Evolutionary conservation across 805 yeast genomes (phyloP).

Genomic region (Candida arabinofermentans): DNA sequence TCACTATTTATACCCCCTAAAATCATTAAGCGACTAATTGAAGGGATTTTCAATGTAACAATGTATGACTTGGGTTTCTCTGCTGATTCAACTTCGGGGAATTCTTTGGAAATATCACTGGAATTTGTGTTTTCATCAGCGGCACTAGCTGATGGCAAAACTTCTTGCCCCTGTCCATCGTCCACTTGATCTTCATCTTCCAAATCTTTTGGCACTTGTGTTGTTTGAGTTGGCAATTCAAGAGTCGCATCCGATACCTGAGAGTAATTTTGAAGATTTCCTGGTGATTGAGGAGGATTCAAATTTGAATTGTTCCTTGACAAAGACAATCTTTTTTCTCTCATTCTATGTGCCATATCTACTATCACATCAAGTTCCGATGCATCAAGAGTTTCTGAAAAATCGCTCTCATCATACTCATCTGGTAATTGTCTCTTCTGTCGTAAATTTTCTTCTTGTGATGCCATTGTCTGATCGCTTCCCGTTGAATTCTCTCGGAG

Average conservation of each 20-base stretch:
- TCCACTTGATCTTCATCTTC: no score
- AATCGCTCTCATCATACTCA: neutral
- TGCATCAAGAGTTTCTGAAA: slow-evolving; percentile 2
- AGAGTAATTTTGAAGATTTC: neutral
- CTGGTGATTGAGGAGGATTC: slow-evolving; percentile 1
- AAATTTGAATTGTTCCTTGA: neutral
- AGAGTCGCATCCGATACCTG: neutral
- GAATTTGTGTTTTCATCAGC: no score
- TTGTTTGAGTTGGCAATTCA: slow-evolving; percentile 8
- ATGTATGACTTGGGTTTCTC: neutral
- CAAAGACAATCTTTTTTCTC: neutral
- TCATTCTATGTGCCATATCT: neutral
- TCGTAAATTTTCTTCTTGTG: neutral
- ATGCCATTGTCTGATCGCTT: neutral
- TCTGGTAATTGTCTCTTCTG: neutral
- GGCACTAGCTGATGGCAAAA: no score
- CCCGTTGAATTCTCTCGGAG: neutral
- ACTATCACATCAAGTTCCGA: slow-evolving; percentile 1
- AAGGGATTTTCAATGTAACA: neutral
- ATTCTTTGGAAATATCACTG: no score
- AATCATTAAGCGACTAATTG: neutral
- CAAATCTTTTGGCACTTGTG: neutral
- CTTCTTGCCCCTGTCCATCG: no score
- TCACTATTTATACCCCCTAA: no score
- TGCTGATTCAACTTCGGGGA: no score